These are phyloP conservation scores for Wickerhamomyces silvicola DNA, from an alignment of 805 yeast species.

Conservation along the genomic window DNA sequence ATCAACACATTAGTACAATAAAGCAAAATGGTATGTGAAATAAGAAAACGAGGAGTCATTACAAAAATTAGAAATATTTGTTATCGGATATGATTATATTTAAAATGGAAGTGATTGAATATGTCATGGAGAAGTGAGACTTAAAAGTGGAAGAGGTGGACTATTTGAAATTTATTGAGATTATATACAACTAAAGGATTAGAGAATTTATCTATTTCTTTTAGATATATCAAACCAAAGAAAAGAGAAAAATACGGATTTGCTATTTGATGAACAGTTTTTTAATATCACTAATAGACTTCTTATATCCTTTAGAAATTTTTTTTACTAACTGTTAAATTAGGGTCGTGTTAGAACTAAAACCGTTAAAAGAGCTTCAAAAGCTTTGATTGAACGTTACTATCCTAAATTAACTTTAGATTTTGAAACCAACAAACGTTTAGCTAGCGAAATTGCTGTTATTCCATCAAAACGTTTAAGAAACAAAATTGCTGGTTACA, in stretches of 20 bases:
- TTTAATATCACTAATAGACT: neutral
- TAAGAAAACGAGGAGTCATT: neutral
- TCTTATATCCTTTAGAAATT: neutral
- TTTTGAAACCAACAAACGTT: conserved; percentile 99
- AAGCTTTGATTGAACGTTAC: conserved; percentile 98
- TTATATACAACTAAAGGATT: no score
- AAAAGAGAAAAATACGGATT: no score
- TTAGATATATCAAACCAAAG: no score
- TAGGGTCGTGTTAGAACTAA: conserved; percentile 99
- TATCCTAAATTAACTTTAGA: conserved; percentile 99
- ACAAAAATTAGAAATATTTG: no score
- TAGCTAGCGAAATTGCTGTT: conserved; percentile 96
- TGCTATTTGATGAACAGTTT: neutral
- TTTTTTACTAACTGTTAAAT: no score
- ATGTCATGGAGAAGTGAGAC: no score
- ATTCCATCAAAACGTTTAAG: conserved; percentile 99
- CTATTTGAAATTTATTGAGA: no score
- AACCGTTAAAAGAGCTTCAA: conserved; percentile 99
- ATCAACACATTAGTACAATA: conserved; percentile 1
- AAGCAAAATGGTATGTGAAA: conserved; percentile 3
- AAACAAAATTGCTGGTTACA: conserved; percentile 99
- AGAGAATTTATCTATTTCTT: no score
- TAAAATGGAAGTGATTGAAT: no score
- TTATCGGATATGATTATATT: no score
- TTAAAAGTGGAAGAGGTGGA: no score